Evolutionary conservation across 768 basidiomycete species (phyloP).

Genomic region (Termitomyces sp.): DNA sequence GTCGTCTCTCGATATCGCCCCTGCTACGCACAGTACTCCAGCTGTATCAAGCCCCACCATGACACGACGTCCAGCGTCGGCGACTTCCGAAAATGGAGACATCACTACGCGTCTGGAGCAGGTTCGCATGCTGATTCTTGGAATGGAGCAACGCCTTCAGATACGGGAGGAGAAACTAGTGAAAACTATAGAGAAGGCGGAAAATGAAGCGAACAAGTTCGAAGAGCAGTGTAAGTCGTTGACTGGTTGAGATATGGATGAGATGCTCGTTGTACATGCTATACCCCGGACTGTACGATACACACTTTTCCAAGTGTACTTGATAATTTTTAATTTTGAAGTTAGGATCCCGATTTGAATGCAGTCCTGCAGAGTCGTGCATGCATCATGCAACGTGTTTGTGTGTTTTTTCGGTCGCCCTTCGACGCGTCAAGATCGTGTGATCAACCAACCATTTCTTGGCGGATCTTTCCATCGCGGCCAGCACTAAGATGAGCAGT

Average conservation of each 20-base stretch:
- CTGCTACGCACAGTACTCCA: constrained; percentile 14
- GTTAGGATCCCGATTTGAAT: too few species aligned
- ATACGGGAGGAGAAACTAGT: constrained; percentile 17
- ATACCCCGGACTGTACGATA: neutral
- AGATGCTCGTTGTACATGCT: neutral
- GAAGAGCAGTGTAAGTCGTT: constrained; percentile 12
- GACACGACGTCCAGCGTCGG: constrained; percentile 25
- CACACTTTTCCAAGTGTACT: neutral
- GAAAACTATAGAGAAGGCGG: constrained; percentile 16
- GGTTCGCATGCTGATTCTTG: constrained; percentile 17
- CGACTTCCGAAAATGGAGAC: constrained; percentile 3
- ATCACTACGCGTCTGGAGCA: constrained; percentile 15
- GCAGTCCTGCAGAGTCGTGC: neutral
- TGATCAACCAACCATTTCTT: neutral
- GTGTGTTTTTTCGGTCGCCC: neutral
- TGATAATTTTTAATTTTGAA: neutral
- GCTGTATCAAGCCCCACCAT: constrained; percentile 30
- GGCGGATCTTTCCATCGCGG: neutral
- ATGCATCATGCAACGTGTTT: neutral
- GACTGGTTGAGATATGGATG: neutral
- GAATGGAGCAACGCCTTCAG: constrained; percentile 22
- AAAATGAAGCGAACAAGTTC: constrained; percentile 12
- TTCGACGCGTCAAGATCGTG: neutral
- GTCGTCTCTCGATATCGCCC: constrained; percentile 31
- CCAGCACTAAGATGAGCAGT: neutral